Evolutionary conservation across 169 alveolate species (phyloP).

Genomic region (Eimeria brunetti): DNA sequence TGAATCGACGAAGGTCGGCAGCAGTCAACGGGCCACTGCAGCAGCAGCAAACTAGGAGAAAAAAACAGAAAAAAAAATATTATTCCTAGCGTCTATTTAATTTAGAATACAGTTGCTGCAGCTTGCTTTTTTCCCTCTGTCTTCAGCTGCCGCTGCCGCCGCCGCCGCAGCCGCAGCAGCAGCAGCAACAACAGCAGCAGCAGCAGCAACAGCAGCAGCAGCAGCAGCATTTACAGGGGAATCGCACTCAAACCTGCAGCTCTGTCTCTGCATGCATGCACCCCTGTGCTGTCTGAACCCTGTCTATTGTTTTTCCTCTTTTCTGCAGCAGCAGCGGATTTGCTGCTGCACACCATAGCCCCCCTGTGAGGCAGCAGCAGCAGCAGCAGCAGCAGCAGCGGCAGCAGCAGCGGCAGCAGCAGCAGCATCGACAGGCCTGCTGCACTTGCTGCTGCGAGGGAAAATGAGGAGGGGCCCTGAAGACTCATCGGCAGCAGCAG

Average conservation of each 20-base stretch:
- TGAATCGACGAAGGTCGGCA: constrained; percentile 6
- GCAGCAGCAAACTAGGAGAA: not conserved
- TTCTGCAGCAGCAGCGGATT: not conserved
- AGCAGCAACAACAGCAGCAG: not conserved
- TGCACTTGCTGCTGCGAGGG: not conserved
- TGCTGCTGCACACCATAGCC: not conserved
- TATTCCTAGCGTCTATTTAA: not conserved
- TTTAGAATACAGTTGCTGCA: not conserved
- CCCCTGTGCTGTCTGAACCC: not conserved
- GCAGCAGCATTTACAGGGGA: not conserved
- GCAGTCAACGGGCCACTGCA: constrained; percentile 13
- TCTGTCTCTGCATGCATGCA: too few relatives aligned
- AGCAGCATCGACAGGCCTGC: not conserved
- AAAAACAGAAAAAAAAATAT: not conserved
- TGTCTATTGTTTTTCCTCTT: not conserved
- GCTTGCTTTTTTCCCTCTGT: not conserved
- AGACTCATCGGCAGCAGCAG: not conserved
- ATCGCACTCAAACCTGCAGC: too few relatives aligned
- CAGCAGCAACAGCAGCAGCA: constrained; percentile 10
- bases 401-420: too few relatives aligned
- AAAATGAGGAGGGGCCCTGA: not conserved
- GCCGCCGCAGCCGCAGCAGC: not conserved
- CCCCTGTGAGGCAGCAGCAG: not conserved
- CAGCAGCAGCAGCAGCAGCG: too few relatives aligned
- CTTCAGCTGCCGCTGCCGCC: not conserved